These are phyloP conservation scores for Escovopsis sp. DNA, from an alignment of 2,329 filamentous ascomycete genomes.

Conservation along the genomic window DNA sequence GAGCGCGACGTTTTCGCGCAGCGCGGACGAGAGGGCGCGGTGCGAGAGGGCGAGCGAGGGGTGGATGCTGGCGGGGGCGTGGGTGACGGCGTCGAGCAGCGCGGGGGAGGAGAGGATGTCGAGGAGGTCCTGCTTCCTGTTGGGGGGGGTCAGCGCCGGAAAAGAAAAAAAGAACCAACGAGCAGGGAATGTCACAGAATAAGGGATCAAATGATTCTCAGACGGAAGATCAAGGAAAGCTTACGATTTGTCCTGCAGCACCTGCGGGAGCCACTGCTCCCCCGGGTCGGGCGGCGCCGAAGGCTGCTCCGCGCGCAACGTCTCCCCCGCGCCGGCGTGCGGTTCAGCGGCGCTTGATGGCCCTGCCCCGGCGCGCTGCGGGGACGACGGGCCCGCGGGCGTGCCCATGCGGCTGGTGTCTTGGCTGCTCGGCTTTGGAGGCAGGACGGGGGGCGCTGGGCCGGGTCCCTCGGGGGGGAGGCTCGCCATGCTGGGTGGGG, in stretches of 20 bases:
- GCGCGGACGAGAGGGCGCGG: conserved; percentile 45
- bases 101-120: conserved; percentile 48
- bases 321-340: background rate
- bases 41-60: conserved; percentile 54
- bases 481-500: conserved; percentile 14
- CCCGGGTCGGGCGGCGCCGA: conserved; percentile 39
- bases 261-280: conserved; percentile 63
- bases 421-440: conserved; percentile 57
- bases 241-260: conserved; percentile 71
- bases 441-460: conserved; percentile 46
- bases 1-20: conserved; percentile 58
- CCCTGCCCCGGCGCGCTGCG: background rate
- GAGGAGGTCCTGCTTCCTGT: conserved; percentile 65
- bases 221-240: conserved; percentile 13
- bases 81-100: conserved; percentile 61
- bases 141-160: background rate
- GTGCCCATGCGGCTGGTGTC: conserved; percentile 54
- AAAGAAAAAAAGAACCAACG: background rate
- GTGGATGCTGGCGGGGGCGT: conserved; percentile 52
- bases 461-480: conserved; percentile 15
- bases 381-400: conserved; percentile 31
- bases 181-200: background rate
- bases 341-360: too few species aligned
- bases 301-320: conserved; percentile 7
- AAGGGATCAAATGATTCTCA: too few species aligned